These are phyloP conservation scores for Hanseniaspora nectarophila DNA, from an alignment of 805 yeast genomes.

Conservation along the genomic window DNA sequence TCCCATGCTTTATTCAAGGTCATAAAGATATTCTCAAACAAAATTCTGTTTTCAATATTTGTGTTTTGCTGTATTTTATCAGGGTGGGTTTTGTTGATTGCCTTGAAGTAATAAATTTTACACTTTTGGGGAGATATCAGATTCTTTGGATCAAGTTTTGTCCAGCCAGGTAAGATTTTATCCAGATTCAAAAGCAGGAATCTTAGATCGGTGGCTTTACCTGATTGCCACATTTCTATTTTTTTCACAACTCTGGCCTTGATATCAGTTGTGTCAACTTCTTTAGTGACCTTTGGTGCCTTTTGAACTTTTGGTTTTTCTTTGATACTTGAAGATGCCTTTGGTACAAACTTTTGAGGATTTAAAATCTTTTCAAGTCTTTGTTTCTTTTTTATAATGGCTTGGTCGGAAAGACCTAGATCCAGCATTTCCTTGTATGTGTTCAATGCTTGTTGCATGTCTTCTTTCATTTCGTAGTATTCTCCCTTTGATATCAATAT, in stretches of 20 bases:
- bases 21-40: constrained; percentile 80
- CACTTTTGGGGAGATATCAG: constrained; percentile 82
- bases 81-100: constrained; percentile 78
- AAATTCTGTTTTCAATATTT: constrained; percentile 58
- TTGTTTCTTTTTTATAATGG: constrained; percentile 66
- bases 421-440: constrained; percentile 52
- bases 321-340: constrained; percentile 12
- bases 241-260: constrained; percentile 50
- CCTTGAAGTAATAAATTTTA: constrained; percentile 74
- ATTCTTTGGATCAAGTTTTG: constrained; percentile 54
- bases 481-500: constrained; percentile 65
- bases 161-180: constrained; percentile 54
- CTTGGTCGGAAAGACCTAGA: constrained; percentile 53
- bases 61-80: constrained; percentile 60
- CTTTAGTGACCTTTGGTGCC: constrained; percentile 37
- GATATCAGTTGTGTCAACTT: constrained; percentile 46
- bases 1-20: constrained; percentile 86
- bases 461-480: constrained; percentile 68
- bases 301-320: constrained; percentile 35
- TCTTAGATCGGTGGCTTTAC: constrained; percentile 72
- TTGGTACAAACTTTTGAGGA: constrained; percentile 30
- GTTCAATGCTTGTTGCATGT: constrained; percentile 48
- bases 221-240: constrained; percentile 52
- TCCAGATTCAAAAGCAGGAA: constrained; percentile 62
- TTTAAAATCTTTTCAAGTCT: constrained; percentile 57